phyloP scores from a whole-genome alignment of 352 stramenopile genomes.

The Globisporangium yorkense region DNA sequence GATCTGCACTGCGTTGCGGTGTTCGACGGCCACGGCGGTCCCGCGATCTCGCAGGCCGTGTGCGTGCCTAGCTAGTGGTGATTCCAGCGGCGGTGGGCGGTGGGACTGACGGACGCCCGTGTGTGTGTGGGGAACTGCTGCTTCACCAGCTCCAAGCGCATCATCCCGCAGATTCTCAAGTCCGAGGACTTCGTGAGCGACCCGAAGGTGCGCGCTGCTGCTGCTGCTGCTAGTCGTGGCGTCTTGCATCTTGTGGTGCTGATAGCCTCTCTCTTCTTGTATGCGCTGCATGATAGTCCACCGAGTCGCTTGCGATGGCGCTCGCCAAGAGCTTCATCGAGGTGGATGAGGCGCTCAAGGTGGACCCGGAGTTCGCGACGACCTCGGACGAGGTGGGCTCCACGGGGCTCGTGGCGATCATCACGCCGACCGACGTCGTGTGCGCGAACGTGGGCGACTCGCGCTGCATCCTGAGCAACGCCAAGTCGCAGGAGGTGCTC shows the following conservation, averaged over 20 bases:
- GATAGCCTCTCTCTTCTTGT: neutral
- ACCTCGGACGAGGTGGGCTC: constrained; percentile 79
- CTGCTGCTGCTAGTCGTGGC: neutral
- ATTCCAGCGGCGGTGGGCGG: neutral
- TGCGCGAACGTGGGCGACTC: constrained; percentile 84
- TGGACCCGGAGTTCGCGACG: constrained; percentile 53
- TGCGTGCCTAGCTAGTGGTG: constrained; percentile 17
- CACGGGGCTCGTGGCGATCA: constrained; percentile 72
- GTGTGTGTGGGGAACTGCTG: neutral
- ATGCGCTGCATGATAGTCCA: constrained; percentile 16
- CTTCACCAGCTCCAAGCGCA: constrained; percentile 50
- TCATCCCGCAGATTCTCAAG: constrained; percentile 50
- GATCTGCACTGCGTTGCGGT: constrained; percentile 69
- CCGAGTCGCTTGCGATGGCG: constrained; percentile 65
- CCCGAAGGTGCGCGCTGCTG: constrained; percentile 24
- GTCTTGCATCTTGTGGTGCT: neutral
- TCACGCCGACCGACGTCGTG: constrained; percentile 78
- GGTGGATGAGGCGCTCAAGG: constrained; percentile 66
- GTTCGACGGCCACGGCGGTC: constrained; percentile 80
- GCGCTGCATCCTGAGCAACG: constrained; percentile 78
- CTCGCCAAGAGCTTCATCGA: constrained; percentile 72
- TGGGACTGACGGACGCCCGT: neutral
- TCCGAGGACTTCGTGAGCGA: constrained; percentile 77
- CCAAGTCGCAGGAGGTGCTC: constrained; percentile 58
- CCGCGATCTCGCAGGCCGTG: constrained; percentile 60